phyloP scores from a whole-genome alignment of 2,329 filamentous ascomycete species.

The Cryphonectria carpinicola region DNA sequence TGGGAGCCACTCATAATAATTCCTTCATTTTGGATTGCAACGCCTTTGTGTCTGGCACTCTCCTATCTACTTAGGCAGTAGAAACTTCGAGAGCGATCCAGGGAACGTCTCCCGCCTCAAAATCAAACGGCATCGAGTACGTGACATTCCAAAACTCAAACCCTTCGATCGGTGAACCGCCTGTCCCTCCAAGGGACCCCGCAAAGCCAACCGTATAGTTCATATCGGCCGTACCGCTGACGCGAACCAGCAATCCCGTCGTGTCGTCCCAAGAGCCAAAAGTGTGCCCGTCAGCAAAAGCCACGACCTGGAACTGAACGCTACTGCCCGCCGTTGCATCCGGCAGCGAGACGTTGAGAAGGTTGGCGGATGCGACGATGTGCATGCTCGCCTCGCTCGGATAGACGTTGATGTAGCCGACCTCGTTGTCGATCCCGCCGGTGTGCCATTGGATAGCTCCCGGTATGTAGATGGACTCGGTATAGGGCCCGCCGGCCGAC shows the following conservation, averaged over 20 bases:
- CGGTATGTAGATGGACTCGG: constrained; percentile 56
- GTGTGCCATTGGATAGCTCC: constrained; percentile 60
- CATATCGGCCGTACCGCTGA: constrained; percentile 48
- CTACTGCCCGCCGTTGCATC: constrained; percentile 50
- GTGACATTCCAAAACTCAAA: constrained; percentile 53
- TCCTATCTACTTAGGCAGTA: background rate
- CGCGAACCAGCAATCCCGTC: constrained; percentile 48
- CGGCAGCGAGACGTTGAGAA: constrained; percentile 57
- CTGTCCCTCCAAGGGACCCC: constrained; percentile 42
- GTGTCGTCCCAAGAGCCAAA: constrained; percentile 51
- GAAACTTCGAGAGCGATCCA: constrained; percentile 2
- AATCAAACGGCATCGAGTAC: constrained; percentile 42
- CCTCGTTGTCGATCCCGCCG: background rate
- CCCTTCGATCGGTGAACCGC: constrained; percentile 38
- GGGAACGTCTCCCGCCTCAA: constrained; percentile 24
- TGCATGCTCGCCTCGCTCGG: constrained; percentile 45
- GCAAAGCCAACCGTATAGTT: constrained; percentile 47
- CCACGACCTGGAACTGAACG: constrained; percentile 55
- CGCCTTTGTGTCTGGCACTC: background rate
- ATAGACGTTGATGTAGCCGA: constrained; percentile 31
- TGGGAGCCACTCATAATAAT: background rate
- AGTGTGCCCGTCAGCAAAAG: constrained; percentile 48
- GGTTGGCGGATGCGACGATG: constrained; percentile 44
- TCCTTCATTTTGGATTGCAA: background rate
- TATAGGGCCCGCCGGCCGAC: constrained; percentile 56